Conservation (phyloP, 495 filamentous ascomycete species). For the Polyplosphaeria fusca region DNA sequence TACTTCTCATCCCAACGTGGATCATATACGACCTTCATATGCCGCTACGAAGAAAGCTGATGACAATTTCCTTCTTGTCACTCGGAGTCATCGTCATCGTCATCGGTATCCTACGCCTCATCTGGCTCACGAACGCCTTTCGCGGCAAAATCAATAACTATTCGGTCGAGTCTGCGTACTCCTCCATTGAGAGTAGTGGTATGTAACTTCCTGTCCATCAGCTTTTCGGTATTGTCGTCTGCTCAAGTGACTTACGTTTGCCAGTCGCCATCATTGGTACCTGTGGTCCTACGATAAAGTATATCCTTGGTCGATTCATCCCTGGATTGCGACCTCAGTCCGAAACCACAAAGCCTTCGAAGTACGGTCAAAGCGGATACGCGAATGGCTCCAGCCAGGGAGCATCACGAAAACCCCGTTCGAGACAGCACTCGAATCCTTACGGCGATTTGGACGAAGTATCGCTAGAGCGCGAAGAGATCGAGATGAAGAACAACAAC, state of each 20-base stretch:
- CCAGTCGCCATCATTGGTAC: slow-evolving; percentile 20
- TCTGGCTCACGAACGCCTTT: slow-evolving; percentile 6
- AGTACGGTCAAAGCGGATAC: not conserved
- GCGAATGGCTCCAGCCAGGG: not conserved
- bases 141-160: not conserved
- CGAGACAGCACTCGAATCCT: no score
- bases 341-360: not conserved
- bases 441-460: slow-evolving; percentile 11
- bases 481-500: slow-evolving; percentile 21
- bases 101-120: slow-evolving; percentile 6
- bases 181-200: slow-evolving; percentile 5
- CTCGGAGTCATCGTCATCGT: slow-evolving; percentile 16
- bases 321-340: not conserved
- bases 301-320: slow-evolving; percentile 1
- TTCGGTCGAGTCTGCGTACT: slow-evolving; percentile 3
- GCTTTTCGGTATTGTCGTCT: no score
- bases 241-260: no score
- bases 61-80: slow-evolving; percentile 15
- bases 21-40: slow-evolving; percentile 20
- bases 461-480: not conserved
- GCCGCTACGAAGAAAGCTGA: slow-evolving; percentile 2
- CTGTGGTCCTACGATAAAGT: slow-evolving; percentile 17
- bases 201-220: no score
- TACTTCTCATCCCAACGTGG: slow-evolving; percentile 16
- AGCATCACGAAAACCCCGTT: not conserved